A percentile compares a stretch with the other conserved stretches of the same genome.
These are phyloP conservation scores for Gnomoniopsis sp. DNA, from an alignment of 2,329 filamentous ascomycete species.

Conservation along the genomic window DNA sequence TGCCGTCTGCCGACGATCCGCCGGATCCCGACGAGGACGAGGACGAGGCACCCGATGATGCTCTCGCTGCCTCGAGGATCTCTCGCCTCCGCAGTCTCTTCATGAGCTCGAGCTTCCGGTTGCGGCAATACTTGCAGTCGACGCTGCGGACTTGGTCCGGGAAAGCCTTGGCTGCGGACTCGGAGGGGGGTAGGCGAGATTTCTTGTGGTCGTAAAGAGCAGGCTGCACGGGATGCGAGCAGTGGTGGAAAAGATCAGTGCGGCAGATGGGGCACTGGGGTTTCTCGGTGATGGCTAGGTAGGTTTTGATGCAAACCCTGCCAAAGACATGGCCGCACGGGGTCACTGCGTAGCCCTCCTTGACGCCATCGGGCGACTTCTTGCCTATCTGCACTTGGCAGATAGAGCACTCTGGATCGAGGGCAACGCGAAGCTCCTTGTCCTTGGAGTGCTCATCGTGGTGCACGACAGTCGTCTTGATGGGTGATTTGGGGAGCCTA, in stretches of 20 bases:
- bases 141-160: slow-evolving; percentile 5
- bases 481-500: slow-evolving; percentile 10
- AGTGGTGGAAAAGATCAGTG: slow-evolving; percentile 17
- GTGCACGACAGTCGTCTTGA: slow-evolving; percentile 15
- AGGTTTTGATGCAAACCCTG: slow-evolving; percentile 19
- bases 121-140: slow-evolving; percentile 32
- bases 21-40: not conserved
- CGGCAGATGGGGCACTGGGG: slow-evolving; percentile 20
- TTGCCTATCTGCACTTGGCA: slow-evolving; percentile 18
- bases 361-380: slow-evolving; percentile 17
- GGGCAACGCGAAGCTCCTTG: not conserved
- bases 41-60: not conserved
- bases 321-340: slow-evolving; percentile 19
- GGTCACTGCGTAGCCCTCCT: slow-evolving; percentile 16
- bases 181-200: slow-evolving; percentile 5
- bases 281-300: slow-evolving; percentile 19
- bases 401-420: slow-evolving; percentile 18
- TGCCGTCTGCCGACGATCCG: not conserved
- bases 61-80: slow-evolving; percentile 28
- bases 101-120: slow-evolving; percentile 71
- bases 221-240: slow-evolving; percentile 17
- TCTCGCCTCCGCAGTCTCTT: slow-evolving; percentile 60
- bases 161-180: slow-evolving; percentile 12
- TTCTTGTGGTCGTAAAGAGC: slow-evolving; percentile 15
- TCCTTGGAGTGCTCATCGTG: slow-evolving; percentile 12